These are phyloP conservation scores for Phytophthora quininea DNA, from an alignment of 352 stramenopile species.

Conservation along the genomic window DNA sequence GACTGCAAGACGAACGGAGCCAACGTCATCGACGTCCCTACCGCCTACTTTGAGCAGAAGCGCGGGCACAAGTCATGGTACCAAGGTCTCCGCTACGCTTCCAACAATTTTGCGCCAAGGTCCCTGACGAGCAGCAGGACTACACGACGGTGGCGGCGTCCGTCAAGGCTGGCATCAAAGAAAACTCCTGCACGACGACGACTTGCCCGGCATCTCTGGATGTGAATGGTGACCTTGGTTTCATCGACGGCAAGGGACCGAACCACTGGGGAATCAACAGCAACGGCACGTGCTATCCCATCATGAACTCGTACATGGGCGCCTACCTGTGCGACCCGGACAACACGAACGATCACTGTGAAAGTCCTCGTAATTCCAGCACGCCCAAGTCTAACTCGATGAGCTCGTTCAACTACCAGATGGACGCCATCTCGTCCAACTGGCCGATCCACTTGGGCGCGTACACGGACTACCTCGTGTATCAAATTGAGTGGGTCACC, in stretches of 20 bases:
- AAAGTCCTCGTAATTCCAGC: conserved; percentile 43
- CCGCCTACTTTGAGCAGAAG: conserved; percentile 44
- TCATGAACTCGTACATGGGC: conserved; percentile 60
- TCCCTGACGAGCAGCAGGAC: conserved; percentile 38
- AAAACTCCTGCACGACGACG: conserved; percentile 50
- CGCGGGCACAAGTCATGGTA: conserved; percentile 68
- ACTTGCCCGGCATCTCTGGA: conserved; percentile 59
- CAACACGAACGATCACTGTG: conserved; percentile 52
- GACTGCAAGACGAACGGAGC: conserved; percentile 52
- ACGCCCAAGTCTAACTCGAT: conserved; percentile 59
- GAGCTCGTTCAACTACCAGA: conserved; percentile 73
- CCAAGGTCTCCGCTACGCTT: conserved; percentile 62
- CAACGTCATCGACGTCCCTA: conserved; percentile 57
- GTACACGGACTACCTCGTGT: conserved; percentile 57
- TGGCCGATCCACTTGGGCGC: conserved; percentile 60
- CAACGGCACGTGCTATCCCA: conserved; percentile 46
- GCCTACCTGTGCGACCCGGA: conserved; percentile 58
- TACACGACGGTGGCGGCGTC: conserved; percentile 54
- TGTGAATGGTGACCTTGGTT: conserved; percentile 47
- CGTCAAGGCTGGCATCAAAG: conserved; percentile 49
- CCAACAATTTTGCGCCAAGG: conserved; percentile 58
- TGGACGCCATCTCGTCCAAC: conserved; percentile 70
- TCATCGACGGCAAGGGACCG: conserved; percentile 48
- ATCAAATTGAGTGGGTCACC: conserved; percentile 69
- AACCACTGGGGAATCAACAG: conserved; percentile 62